Evolutionary conservation across 2,329 filamentous ascomycete species (phyloP), one percentile per base, ranked within the genome.

Genomic region (Blastomyces gilchristii): DNA sequence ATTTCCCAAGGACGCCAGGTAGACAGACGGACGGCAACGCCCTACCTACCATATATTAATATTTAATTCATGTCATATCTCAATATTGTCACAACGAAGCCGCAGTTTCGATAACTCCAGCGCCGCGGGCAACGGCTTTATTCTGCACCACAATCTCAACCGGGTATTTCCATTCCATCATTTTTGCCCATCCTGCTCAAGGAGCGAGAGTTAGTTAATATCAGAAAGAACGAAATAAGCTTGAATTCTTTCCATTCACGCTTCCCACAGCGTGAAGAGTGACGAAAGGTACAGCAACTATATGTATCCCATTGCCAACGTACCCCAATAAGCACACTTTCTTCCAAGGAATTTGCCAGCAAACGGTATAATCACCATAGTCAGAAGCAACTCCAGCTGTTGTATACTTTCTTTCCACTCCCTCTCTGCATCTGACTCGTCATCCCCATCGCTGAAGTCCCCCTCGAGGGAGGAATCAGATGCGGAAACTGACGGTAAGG

Each of bases 321-420:
- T 82, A 97, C 93, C 91, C 90, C 91, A 97, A 74, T 96, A 97
- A 64, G 93, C 93, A 79, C 92, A 95, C 76, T 91, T 95, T 74
- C 94, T 84, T 56, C 94, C 94, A 75, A 97, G 85, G 78, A 91
- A 97, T 78, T 97, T 99, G 64, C 94, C 94, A 69, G 91, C 80
- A 75, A 96, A 97, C 2, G 94, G 94, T 60, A 99, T 88, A 69
- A 97, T 77, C 58, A 97, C 89, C 91, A 99, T 96, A 25, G 90
- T 96, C 73, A 97, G 77, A 68, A 99, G 81, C 67, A 97, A 81
- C 79, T 99, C 91, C 65, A 99, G 78, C 78, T 99, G 94, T 76
- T 97, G 90, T 66, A 99, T 79, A 70, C 90, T 96, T 71, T 92
- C 90, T 70, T 93, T 88, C 94, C 94, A 99, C 78, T 99, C 93